Percentiles rank a stretch among this genome's conserved stretches.
These are phyloP conservation scores for Saussurea involucrata DNA, from an alignment of 129 eudicot species.

Conservation along the genomic window DNA sequence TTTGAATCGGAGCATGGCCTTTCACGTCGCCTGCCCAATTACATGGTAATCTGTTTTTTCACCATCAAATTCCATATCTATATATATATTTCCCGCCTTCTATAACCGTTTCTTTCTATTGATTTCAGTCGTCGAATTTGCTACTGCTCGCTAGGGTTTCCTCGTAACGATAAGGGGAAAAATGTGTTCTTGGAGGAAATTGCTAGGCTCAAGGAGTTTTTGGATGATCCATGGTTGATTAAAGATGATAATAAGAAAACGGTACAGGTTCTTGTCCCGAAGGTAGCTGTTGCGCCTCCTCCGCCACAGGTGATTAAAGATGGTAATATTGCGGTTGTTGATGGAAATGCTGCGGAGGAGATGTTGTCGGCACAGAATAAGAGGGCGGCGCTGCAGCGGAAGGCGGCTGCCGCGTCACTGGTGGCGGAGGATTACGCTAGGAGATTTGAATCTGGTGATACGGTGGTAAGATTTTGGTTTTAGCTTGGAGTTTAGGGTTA, in stretches of 20 bases:
- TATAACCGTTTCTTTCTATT: slow-evolving; percentile 16
- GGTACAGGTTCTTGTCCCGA: slow-evolving; percentile 77
- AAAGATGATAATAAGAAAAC: slow-evolving; percentile 40
- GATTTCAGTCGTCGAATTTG: slow-evolving; percentile 72
- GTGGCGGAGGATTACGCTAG: slow-evolving; percentile 85
- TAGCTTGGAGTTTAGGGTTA: not conserved
- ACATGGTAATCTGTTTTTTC: slow-evolving; percentile 57
- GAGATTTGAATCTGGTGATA: slow-evolving; percentile 72
- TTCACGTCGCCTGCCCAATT: slow-evolving; percentile 98
- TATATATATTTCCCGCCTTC: slow-evolving; percentile 19
- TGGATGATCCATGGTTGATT: slow-evolving; percentile 72
- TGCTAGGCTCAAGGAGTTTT: slow-evolving; percentile 42
- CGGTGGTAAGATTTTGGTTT: slow-evolving; percentile 41
- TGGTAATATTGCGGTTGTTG: slow-evolving; percentile 15
- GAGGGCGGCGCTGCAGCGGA: slow-evolving; percentile 80
- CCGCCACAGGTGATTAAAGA: slow-evolving; percentile 21
- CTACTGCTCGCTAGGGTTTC: slow-evolving; percentile 78
- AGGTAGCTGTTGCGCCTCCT: slow-evolving; percentile 49
- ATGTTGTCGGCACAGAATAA: slow-evolving; percentile 68
- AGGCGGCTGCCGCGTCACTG: slow-evolving; percentile 76
- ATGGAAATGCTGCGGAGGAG: slow-evolving; percentile 44
- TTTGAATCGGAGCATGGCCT: slow-evolving; percentile 56
- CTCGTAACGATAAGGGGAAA: slow-evolving; percentile 35
- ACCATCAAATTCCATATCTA: slow-evolving; percentile 3
- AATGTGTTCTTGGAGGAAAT: slow-evolving; percentile 43